phyloP scores from a whole-genome alignment of 2,329 filamentous ascomycete genomes.

The Graphilbum fragrans region DNA sequence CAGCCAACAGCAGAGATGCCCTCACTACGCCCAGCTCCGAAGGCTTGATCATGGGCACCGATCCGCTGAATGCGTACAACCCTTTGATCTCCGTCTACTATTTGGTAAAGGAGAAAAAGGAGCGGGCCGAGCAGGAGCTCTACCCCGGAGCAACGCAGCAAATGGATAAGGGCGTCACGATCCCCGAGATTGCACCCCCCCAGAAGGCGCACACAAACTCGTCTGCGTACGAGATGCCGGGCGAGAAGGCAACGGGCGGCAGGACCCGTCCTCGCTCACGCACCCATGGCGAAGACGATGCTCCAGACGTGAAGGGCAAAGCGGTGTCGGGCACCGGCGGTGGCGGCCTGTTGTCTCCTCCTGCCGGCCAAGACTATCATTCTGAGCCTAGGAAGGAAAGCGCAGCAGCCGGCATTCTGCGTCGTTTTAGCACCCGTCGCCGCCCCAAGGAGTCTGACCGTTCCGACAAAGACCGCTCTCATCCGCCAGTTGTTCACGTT shows the following conservation, averaged over 20 bases:
- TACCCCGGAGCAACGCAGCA: slow-evolving; percentile 25
- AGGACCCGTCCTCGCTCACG: slow-evolving; percentile 74
- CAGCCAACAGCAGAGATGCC: slow-evolving; percentile 78
- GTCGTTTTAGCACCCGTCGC: slow-evolving; percentile 82
- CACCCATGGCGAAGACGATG: slow-evolving; percentile 88
- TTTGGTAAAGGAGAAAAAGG: slow-evolving; percentile 87
- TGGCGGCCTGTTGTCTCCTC: slow-evolving; percentile 30
- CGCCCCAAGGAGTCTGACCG: slow-evolving; percentile 52
- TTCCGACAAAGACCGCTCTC: slow-evolving; percentile 50
- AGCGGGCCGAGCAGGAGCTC: slow-evolving; percentile 50
- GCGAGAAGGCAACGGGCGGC: slow-evolving; percentile 76
- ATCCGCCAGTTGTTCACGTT: slow-evolving; percentile 64
- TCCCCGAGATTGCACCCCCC: slow-evolving; percentile 69
- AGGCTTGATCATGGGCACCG: slow-evolving; percentile 66
- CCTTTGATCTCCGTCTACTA: slow-evolving; percentile 92
- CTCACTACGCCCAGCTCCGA: slow-evolving; percentile 75
- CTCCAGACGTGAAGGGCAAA: neutral
- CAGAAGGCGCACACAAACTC: slow-evolving; percentile 84
- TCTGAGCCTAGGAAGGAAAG: slow-evolving; percentile 71
- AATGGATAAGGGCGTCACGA: slow-evolving; percentile 30
- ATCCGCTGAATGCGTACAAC: slow-evolving; percentile 87
- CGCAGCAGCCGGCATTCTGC: slow-evolving; percentile 68
- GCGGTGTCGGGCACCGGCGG: slow-evolving; percentile 18
- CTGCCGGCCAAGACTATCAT: slow-evolving; percentile 40
- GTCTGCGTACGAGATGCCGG: slow-evolving; percentile 73